Evolutionary conservation across 257 asterid species (phyloP), one percentile per base, ranked within the genome.

Genomic region (Solanum chmielewskii): DNA sequence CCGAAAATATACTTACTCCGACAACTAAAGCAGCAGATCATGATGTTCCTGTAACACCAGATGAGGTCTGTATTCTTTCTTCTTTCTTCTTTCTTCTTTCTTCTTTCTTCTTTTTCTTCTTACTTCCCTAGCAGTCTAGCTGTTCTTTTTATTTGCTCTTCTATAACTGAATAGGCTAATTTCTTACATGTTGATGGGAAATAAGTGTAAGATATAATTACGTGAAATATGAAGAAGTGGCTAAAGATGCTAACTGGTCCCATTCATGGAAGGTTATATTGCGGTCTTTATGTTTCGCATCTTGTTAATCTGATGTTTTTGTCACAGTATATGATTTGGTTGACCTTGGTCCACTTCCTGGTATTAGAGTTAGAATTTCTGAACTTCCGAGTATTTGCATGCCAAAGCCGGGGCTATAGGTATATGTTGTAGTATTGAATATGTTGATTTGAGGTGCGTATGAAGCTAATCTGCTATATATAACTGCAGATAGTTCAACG

Each of bases 11-110:
- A 88, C 96, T 96, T 71, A 97, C 99, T 60, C 99, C 99, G 1
- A 96, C 99, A 20, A 96, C 98, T 76, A 97, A 97, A 96, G 98
- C 98, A 35, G 98, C 92, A 14, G 97, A 97, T 91, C 99, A 95
- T 86, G 99, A 97, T 92, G 98, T 94, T 87, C 99, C 99, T 59
- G 92, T 96, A 78, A 91, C 99, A 35, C 98, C 96, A 5, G 93
- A 96, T 77, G 98, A 96, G 99, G 99, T 97, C 88, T 88, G 86
- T 31, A 37, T 56, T 75, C 25, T 10, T 27, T 41, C 76, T 35
- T 62, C 59, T 86, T 70, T 29, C 29, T 29, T 29, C 29, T 85
- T 35, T 12, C 37, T 84, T 14, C 77, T 59, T 60, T 70, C 68
- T 83, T 86, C 35, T 10, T 27, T 41, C 76, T 35, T 62, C 59